Percentiles rank a stretch among this genome's conserved stretches.
phyloP scores from a whole-genome alignment of 2,329 filamentous ascomycete species.

The Penicillium italicum region DNA sequence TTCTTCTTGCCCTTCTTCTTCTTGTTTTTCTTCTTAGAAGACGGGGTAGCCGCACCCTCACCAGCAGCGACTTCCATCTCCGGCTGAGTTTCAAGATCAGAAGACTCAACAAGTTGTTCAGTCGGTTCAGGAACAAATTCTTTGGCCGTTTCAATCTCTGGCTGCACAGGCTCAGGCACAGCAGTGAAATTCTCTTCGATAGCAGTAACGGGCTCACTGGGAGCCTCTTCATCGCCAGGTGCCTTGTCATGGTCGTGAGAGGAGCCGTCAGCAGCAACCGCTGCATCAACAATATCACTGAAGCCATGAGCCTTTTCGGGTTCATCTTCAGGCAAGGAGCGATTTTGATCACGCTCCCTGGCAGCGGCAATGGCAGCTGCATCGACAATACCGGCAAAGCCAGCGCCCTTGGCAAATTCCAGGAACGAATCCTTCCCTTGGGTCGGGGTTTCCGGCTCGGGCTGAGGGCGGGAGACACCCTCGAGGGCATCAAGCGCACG shows the following conservation, averaged over 20 bases:
- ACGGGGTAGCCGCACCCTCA: slow-evolving; percentile 13
- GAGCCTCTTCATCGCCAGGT: not conserved
- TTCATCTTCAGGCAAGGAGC: not conserved
- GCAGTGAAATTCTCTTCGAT: slow-evolving; percentile 9
- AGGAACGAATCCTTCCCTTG: slow-evolving; percentile 9
- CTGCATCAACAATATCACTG: slow-evolving; percentile 19
- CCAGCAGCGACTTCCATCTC: slow-evolving; percentile 16
- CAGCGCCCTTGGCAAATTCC: slow-evolving; percentile 6
- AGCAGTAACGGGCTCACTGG: slow-evolving; percentile 14
- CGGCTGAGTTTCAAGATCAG: not conserved
- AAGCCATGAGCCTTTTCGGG: slow-evolving; percentile 6
- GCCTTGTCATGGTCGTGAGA: slow-evolving; percentile 9
- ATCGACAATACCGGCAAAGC: slow-evolving; percentile 23
- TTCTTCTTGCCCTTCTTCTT: slow-evolving; percentile 40
- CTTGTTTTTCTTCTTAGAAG: slow-evolving; percentile 30
- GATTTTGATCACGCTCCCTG: slow-evolving; percentile 7
- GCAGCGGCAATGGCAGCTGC: slow-evolving; percentile 24
- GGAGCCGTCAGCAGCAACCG: slow-evolving; percentile 13
- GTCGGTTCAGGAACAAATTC: slow-evolving; percentile 7
- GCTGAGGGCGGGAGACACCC: slow-evolving; percentile 10
- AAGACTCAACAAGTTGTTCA: slow-evolving; percentile 3
- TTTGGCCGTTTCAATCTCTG: not conserved
- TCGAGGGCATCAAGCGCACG: slow-evolving; percentile 18
- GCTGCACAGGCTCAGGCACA: not conserved
- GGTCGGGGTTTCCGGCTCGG: slow-evolving; percentile 10